Conservation (phyloP, 306 rosid species). For the Trifolium pratense region DNA sequence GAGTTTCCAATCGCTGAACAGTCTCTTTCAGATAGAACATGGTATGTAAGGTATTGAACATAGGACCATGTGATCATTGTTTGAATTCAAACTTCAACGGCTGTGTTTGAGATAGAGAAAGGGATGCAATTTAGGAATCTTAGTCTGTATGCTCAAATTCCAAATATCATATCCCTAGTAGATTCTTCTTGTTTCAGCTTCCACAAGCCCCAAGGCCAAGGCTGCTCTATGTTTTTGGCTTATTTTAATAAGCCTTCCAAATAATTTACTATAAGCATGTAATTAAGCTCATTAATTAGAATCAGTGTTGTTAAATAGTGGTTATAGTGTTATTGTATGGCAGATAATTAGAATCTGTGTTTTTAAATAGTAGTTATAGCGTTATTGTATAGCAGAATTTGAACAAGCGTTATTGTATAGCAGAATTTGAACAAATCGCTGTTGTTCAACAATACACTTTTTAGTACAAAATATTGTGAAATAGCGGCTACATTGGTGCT, state of each 20-base stretch:
- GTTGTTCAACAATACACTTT: neutral
- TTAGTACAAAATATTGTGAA: neutral
- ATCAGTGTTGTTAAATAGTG: neutral
- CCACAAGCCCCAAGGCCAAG: neutral
- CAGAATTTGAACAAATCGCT: neutral
- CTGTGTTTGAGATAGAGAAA: neutral
- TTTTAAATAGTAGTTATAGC: neutral
- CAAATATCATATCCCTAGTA: conserved; percentile 8
- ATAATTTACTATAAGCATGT: neutral
- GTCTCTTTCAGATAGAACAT: conserved; percentile 66
- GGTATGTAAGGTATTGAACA: conserved; percentile 45
- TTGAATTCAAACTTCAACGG: conserved; percentile 53
- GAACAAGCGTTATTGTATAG: neutral
- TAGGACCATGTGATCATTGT: conserved; percentile 56
- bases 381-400: neutral
- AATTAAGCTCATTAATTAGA: neutral
- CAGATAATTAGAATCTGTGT: neutral
- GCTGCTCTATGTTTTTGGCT: neutral
- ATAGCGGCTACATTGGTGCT: neutral
- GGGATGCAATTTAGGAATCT: conserved; percentile 45
- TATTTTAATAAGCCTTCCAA: neutral
- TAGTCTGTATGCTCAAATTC: conserved; percentile 37
- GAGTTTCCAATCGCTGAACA: conserved; percentile 48
- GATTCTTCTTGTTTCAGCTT: neutral
- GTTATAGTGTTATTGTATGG: neutral